Evolutionary conservation across 768 basidiomycete species (phyloP).

Genomic region (Amanita muscaria): DNA sequence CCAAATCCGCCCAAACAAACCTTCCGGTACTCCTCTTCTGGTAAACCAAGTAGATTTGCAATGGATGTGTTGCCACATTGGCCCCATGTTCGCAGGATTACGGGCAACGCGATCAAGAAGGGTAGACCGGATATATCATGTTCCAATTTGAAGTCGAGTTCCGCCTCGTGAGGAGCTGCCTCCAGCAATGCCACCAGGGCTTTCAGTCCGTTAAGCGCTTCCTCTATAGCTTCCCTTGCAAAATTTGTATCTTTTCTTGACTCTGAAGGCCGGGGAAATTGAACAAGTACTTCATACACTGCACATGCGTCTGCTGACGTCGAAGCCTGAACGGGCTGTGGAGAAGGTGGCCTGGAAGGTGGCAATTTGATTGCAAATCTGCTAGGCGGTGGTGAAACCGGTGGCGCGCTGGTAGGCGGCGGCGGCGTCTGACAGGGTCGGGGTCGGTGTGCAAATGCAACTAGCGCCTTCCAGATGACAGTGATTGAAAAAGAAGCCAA

Average conservation of each 20-base stretch:
- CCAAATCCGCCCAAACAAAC: constrained; percentile 69
- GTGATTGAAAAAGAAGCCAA: constrained; percentile 69
- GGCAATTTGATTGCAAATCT: constrained; percentile 63
- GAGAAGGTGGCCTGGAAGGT: constrained; percentile 60
- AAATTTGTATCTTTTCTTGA: constrained; percentile 39
- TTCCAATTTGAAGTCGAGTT: constrained; percentile 33
- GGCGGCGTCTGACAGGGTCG: constrained; percentile 30
- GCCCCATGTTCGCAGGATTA: constrained; percentile 46
- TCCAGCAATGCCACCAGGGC: constrained; percentile 52
- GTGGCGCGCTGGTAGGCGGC: constrained; percentile 37
- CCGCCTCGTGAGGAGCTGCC: constrained; percentile 16
- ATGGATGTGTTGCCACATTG: constrained; percentile 32
- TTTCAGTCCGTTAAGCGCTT: constrained; percentile 60
- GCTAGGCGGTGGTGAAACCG: constrained; percentile 45
- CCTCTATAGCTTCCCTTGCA: constrained; percentile 76
- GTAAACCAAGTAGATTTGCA: constrained; percentile 44
- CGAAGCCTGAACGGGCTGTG: constrained; percentile 35
- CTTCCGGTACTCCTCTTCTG: constrained; percentile 57
- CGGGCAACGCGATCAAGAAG: constrained; percentile 63
- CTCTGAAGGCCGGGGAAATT: constrained; percentile 52
- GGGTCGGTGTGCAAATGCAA: constrained; percentile 61
- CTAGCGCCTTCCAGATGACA: constrained; percentile 64
- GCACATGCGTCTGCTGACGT: constrained; percentile 51
- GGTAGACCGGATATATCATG: constrained; percentile 56
- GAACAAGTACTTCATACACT: constrained; percentile 50